Evolutionary conservation across 495 filamentous ascomycete genomes (phyloP).

Genomic region (Aspergillus sparsus): DNA sequence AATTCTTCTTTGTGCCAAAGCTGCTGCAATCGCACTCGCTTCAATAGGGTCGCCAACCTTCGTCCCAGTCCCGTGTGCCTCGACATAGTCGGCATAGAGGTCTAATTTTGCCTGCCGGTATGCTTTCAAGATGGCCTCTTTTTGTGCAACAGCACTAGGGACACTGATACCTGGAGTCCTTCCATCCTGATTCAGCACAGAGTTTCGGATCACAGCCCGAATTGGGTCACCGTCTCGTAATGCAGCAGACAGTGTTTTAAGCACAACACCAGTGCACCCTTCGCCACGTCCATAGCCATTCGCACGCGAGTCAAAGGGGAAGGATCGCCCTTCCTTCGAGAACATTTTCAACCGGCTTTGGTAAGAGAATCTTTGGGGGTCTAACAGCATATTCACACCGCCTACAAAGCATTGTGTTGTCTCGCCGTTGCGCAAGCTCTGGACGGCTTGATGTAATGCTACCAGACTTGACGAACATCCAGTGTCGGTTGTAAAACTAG

Average conservation of each 20-base stretch:
- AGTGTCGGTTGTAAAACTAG: slow-evolving; percentile 49
- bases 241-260: slow-evolving; percentile 17
- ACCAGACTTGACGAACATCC: slow-evolving; percentile 56
- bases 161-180: slow-evolving; percentile 19
- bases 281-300: slow-evolving; percentile 22
- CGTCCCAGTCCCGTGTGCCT: slow-evolving; percentile 20
- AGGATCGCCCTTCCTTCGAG: slow-evolving; percentile 18
- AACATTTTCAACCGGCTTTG: slow-evolving; percentile 19
- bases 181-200: slow-evolving; percentile 19
- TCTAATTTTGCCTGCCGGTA: slow-evolving; percentile 18
- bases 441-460: slow-evolving; percentile 51
- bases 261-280: slow-evolving; percentile 17
- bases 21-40: slow-evolving; percentile 16
- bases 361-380: slow-evolving; percentile 16
- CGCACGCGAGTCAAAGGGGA: slow-evolving; percentile 17
- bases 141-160: slow-evolving; percentile 14
- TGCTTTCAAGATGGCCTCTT: slow-evolving; percentile 14
- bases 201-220: slow-evolving; percentile 56
- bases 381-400: slow-evolving; percentile 39
- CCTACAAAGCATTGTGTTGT: slow-evolving; percentile 40
- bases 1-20: slow-evolving; percentile 8
- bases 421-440: slow-evolving; percentile 44
- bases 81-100: slow-evolving; percentile 17
- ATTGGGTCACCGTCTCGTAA: slow-evolving; percentile 55
- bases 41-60: slow-evolving; percentile 22